Conservation (phyloP, 2,329 filamentous ascomycete genomes). For the Colletotrichum ledebouriae region DNA sequence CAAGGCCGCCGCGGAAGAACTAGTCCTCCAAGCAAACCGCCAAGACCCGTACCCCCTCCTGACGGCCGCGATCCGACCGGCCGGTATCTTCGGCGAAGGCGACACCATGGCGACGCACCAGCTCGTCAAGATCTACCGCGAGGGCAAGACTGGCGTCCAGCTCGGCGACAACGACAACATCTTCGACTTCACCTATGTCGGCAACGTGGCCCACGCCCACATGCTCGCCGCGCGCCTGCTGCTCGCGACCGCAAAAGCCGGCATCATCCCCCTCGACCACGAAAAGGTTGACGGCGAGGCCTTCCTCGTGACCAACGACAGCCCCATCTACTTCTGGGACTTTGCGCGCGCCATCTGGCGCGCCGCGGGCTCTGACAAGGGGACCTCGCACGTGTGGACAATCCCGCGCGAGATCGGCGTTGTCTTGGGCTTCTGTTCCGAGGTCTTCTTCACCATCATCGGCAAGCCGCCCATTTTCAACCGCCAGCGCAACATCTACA, state of each 20-base stretch:
- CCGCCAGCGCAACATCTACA: constrained; percentile 73
- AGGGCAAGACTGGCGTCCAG: constrained; percentile 80
- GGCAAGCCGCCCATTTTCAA: constrained; percentile 69
- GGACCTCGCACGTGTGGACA: constrained; percentile 67
- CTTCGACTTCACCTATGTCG: constrained; percentile 75
- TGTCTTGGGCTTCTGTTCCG: constrained; percentile 65
- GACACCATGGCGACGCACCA: constrained; percentile 83
- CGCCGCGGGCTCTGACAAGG: constrained; percentile 66
- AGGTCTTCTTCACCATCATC: constrained; percentile 64
- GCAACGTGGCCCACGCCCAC: constrained; percentile 80
- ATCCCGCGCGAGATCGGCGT: constrained; percentile 67
- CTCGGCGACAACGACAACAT: constrained; percentile 78
- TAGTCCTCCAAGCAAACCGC: constrained; percentile 83
- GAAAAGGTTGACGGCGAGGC: constrained; percentile 86
- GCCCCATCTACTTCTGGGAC: constrained; percentile 92
- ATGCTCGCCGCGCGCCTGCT: constrained; percentile 83
- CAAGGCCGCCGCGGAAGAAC: constrained; percentile 81
- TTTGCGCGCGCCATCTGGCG: constrained; percentile 84
- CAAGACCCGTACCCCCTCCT: constrained; percentile 67
- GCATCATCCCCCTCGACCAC: constrained; percentile 75
- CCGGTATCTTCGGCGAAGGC: constrained; percentile 91
- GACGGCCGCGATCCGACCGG: constrained; percentile 86
- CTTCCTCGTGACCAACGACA: constrained; percentile 92
- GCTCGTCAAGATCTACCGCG: constrained; percentile 78
- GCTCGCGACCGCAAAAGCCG: constrained; percentile 64